Evolutionary conservation across 768 basidiomycete species (phyloP).

Genomic region (Lyophyllum shimeji): DNA sequence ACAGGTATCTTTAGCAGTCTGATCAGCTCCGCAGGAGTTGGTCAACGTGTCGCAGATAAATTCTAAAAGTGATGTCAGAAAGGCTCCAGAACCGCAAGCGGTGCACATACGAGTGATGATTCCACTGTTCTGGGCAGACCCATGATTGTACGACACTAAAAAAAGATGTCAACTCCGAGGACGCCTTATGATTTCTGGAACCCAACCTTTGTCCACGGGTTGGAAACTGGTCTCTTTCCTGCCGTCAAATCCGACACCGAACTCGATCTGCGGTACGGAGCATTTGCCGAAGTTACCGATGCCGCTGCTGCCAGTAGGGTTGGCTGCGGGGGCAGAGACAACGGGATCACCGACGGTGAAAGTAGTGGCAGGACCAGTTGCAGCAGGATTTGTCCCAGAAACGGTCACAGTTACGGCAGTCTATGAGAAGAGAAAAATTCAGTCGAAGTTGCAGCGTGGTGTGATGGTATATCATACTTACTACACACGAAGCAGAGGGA

Average conservation of each 20-base stretch:
- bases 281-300: constrained; percentile 54
- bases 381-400: constrained; percentile 25
- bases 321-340: constrained; percentile 13
- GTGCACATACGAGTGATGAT: constrained; percentile 46
- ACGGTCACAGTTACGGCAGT: constrained; percentile 37
- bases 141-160: constrained; percentile 47
- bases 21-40: constrained; percentile 53
- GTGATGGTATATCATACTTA: constrained; percentile 3
- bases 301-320: constrained; percentile 15
- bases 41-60: constrained; percentile 56
- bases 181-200: not conserved
- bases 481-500: constrained; percentile 14
- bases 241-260: constrained; percentile 55
- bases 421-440: constrained; percentile 9
- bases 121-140: constrained; percentile 53
- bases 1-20: constrained; percentile 54
- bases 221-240: constrained; percentile 60
- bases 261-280: constrained; percentile 57
- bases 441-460: not conserved
- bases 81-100: not conserved
- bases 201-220: constrained; percentile 47
- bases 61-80: constrained; percentile 20
- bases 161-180: not conserved
- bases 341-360: constrained; percentile 26
- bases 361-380: constrained; percentile 26